Conservation (phyloP, 2,329 filamentous ascomycete species). For the Falciphora oryzae region DNA sequence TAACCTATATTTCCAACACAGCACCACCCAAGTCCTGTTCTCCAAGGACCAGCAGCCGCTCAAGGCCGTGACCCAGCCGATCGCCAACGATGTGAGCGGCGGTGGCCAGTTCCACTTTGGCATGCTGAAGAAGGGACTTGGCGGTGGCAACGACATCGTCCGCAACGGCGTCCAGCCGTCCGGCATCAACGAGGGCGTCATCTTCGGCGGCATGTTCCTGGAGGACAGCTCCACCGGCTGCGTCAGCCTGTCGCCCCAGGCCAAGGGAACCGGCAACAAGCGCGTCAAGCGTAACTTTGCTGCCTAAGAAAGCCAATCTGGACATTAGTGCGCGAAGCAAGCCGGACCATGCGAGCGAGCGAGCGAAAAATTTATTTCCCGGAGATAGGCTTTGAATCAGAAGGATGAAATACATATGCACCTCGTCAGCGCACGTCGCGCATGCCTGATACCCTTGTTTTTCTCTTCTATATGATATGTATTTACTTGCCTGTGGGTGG, state of each 20-base stretch:
- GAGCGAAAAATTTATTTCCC: background rate
- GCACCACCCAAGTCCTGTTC: conserved; percentile 52
- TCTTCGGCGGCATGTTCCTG: conserved; percentile 47
- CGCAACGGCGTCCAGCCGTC: conserved; percentile 41
- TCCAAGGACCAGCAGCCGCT: conserved; percentile 42
- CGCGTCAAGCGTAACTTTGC: background rate
- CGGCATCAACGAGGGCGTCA: conserved; percentile 45
- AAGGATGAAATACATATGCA: background rate
- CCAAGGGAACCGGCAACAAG: background rate
- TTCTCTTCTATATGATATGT: background rate
- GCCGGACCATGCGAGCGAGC: background rate
- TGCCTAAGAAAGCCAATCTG: background rate
- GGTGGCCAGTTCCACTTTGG: conserved; percentile 59
- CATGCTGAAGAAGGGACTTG: conserved; percentile 54
- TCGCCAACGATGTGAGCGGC: conserved; percentile 47
- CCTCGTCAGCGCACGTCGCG: background rate
- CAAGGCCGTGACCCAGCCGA: conserved; percentile 36
- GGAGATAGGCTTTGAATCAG: background rate
- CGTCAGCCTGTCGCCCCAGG: conserved; percentile 26
- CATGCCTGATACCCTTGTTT: background rate
- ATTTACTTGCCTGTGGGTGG: background rate
- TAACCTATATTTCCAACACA: conserved; percentile 20
- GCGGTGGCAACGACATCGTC: conserved; percentile 36
- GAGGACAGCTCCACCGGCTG: conserved; percentile 40
- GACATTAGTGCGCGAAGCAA: no score